Base-by-base conservation (phyloP, 257 asterid species). In the Orobanche coerulescens region DNA sequence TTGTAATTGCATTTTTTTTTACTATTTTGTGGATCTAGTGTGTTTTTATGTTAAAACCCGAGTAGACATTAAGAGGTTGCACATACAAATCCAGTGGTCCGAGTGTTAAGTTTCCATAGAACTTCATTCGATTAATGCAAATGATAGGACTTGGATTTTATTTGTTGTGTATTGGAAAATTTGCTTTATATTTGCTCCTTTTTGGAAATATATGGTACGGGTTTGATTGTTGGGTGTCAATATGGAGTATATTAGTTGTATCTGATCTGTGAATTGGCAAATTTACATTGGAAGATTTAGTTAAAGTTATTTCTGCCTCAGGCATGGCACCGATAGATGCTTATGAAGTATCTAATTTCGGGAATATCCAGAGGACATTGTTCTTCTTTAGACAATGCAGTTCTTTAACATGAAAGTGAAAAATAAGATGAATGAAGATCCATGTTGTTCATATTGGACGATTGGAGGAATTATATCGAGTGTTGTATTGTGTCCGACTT, bases 11-110 rank as follows among this genome's bases (percentile, higher is more conserved):
- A 10, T 61, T 43, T 52, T 19, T n/a, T 44, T 9, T 52, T 15
- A 12, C 24, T 47, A 24, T 66, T 15, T 42, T 19, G 4, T 51
- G 65, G 70, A 63, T 67, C 67, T 68, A 69, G 25, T 6, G 44
- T 64, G 49, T 47, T 25, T 11, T 64, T 49, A 5, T n/a, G 8
- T 60, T 50, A 52, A 59, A 63, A 44, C 34, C 12, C 62, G 9
- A 34, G 1, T 34, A n/a, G n/a, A n/a, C n/a, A n/a, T n/a, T 4
- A 3, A 43, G 36, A 30, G 7, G 0, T 30, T 30, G 4, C 36
- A 30, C 36, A 30, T 30, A 4, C 42, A 36, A 1, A 36, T 36
- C 11, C 6, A n/a, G 15, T 16, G 15, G 55, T 34, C 10, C 12
- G n/a, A n/a, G n/a, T n/a, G n/a, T n/a, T n/a, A n/a, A n/a, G n/a